A percentile compares a stretch with the other conserved stretches of the same genome.
These are phyloP conservation scores for Puccinia horiana DNA, from an alignment of 1,284 basidiomycete genomes.

Conservation along the genomic window DNA sequence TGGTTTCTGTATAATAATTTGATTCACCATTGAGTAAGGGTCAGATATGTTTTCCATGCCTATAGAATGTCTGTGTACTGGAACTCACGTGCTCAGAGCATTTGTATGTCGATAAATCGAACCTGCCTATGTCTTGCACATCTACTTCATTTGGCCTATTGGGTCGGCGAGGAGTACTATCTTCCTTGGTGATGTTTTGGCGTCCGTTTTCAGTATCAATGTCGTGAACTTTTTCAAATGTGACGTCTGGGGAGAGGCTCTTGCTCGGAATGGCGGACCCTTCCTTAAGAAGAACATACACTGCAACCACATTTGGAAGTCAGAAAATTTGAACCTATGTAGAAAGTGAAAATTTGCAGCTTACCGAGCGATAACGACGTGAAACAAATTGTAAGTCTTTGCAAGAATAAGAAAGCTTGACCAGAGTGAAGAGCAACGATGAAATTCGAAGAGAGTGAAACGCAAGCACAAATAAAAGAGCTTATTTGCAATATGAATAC, in stretches of 20 bases:
- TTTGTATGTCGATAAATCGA: slow-evolving; percentile 9
- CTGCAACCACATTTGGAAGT: background rate
- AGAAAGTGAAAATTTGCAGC: background rate
- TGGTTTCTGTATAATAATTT: background rate
- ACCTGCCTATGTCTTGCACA: slow-evolving; percentile 14
- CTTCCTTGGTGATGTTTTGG: background rate
- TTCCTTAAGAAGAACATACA: background rate
- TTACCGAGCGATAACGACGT: slow-evolving; percentile 20
- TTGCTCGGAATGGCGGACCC: background rate
- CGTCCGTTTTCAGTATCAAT: slow-evolving; percentile 6
- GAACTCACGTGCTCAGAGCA: background rate
- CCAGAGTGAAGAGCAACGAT: slow-evolving; percentile 10
- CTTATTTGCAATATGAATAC: slow-evolving; percentile 14
- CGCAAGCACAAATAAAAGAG: slow-evolving; percentile 6
- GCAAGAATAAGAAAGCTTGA: slow-evolving; percentile 20
- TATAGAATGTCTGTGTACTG: background rate
- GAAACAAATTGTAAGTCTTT: slow-evolving; percentile 8
- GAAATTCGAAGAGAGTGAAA: slow-evolving; percentile 17
- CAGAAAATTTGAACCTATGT: background rate
- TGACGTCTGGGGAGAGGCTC: background rate
- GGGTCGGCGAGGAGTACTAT: background rate
- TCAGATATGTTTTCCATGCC: background rate
- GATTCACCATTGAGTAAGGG: background rate
- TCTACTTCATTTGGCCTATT: slow-evolving; percentile 22
- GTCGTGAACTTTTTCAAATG: slow-evolving; percentile 16